Evolutionary conservation across 2,329 filamentous ascomycete species (phyloP), one percentile per base, ranked within the genome.

Genomic region (Neonectria faginata): DNA sequence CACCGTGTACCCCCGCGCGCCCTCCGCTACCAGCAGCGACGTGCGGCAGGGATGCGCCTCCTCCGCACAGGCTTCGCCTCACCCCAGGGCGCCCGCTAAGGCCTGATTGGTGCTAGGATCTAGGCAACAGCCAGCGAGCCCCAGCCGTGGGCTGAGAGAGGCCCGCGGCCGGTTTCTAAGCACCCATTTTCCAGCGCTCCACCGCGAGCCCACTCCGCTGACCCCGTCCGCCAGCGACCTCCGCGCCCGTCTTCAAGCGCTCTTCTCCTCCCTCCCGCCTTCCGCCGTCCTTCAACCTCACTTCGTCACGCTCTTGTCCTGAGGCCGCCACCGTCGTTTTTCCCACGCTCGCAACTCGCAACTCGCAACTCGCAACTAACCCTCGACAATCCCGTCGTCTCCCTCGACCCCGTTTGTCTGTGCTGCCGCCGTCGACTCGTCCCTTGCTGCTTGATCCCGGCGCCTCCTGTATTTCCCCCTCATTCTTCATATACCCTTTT

Each of bases 111-210:
- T 56, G 18, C 47, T 36, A 25, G 25, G 51, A 52, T 75, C 72
- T 66, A 78, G 76, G 76, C 76, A 78, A 75, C 76, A 78, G 76
- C 71, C 70, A 69, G 57, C 68, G 60, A 69, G 64, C 51, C 45
- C 64, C 64, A 63, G 60, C 60, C 39, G 62, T 62, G 69, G 76
- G 72, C 72, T 75, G 72, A 73, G 72, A 60, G 61, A 56, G 48
- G 36, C 54, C 64, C 66, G 70, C 60, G 56, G 42, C 61, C 54
- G 69, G 69, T 75, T 75, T 72, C 73, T 74, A 74, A 75, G 73
- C 72, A 70, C 39, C 66, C 66, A 51, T 22, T n/a, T 27, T 16
- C 44, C 25, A 27, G 44, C 44, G 20, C 20, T 48, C 44, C 44
- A 48, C 20, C 11, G 39, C 20, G 14, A 25, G 20, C 31, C 27